A percentile compares a stretch with the other conserved stretches of the same genome.
These are phyloP conservation scores for Fomes fomentarius DNA, from an alignment of 1,284 basidiomycete species.

Conservation along the genomic window DNA sequence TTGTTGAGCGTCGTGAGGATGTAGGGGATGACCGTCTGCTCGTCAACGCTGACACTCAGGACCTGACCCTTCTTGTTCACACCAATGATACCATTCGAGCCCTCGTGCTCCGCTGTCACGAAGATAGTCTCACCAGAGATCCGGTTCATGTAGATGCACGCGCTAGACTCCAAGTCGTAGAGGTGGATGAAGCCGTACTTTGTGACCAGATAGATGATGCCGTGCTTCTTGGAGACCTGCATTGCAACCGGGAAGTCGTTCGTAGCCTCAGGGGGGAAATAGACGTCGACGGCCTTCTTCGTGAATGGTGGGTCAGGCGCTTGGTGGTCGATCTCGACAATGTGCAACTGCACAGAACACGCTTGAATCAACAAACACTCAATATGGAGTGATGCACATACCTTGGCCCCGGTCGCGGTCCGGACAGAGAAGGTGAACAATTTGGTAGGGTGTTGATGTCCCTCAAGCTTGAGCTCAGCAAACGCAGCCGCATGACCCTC, in stretches of 20 bases:
- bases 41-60: constrained; percentile 95
- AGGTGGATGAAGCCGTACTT: constrained; percentile 99
- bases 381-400: constrained; percentile 39
- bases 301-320: constrained; percentile 94
- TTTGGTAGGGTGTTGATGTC: constrained; percentile 83
- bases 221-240: constrained; percentile 98
- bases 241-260: constrained; percentile 99
- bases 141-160: constrained; percentile 99
- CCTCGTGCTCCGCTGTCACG: constrained; percentile 96
- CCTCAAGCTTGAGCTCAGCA: constrained; percentile 90
- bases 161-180: constrained; percentile 98
- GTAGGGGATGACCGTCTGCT: constrained; percentile 95
- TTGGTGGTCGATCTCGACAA: constrained; percentile 98
- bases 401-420: constrained; percentile 96
- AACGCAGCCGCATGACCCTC: constrained; percentile 99
- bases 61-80: constrained; percentile 99
- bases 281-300: constrained; percentile 99
- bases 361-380: not conserved
- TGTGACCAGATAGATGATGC: constrained; percentile 97
- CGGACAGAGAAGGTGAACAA: constrained; percentile 96
- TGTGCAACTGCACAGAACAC: constrained; percentile 73
- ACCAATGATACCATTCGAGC: constrained; percentile 94
- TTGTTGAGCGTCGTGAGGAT: constrained; percentile 95
- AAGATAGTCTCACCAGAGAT: constrained; percentile 99
- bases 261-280: constrained; percentile 97